Evolutionary conservation across 371 early-diverging fungal species (phyloP).

Genomic region (Actinomortierella ambigua): DNA sequence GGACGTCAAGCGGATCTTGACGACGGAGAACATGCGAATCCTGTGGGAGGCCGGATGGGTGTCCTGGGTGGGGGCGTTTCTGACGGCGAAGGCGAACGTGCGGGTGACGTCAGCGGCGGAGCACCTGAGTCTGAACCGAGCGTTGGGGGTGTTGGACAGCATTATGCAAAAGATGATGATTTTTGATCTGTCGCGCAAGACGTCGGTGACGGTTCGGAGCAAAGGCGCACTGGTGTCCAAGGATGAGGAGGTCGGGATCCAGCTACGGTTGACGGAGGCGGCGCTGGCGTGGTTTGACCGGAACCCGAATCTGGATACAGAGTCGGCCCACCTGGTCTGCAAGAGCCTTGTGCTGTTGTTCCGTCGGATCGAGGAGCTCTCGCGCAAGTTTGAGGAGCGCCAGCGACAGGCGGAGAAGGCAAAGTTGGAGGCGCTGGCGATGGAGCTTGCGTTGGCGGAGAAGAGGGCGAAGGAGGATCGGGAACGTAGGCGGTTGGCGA

Average conservation of each 20-base stretch:
- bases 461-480: constrained; percentile 21
- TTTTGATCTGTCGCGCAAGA: constrained; percentile 47
- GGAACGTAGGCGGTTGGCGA: constrained; percentile 29
- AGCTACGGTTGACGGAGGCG: constrained; percentile 40
- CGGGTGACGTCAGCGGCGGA: constrained; percentile 44
- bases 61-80: constrained; percentile 44
- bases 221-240: constrained; percentile 41
- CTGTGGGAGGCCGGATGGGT: constrained; percentile 51
- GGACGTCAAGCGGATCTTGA: constrained; percentile 49
- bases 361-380: constrained; percentile 37
- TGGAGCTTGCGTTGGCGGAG: constrained; percentile 11
- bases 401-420: constrained; percentile 25
- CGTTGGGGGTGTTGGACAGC: constrained; percentile 41
- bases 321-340: constrained; percentile 36
- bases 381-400: constrained; percentile 37
- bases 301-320: constrained; percentile 42
- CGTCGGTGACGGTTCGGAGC: constrained; percentile 34
- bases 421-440: constrained; percentile 12
- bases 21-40: constrained; percentile 48
- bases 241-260: constrained; percentile 40
- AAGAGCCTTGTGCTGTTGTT: constrained; percentile 39
- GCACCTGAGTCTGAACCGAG: constrained; percentile 37
- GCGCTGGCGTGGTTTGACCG: constrained; percentile 44
- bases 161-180: constrained; percentile 53
- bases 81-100: constrained; percentile 35